Evolutionary conservation across 139 green algal species (phyloP).

Genomic region (Nannochloris sp.): DNA sequence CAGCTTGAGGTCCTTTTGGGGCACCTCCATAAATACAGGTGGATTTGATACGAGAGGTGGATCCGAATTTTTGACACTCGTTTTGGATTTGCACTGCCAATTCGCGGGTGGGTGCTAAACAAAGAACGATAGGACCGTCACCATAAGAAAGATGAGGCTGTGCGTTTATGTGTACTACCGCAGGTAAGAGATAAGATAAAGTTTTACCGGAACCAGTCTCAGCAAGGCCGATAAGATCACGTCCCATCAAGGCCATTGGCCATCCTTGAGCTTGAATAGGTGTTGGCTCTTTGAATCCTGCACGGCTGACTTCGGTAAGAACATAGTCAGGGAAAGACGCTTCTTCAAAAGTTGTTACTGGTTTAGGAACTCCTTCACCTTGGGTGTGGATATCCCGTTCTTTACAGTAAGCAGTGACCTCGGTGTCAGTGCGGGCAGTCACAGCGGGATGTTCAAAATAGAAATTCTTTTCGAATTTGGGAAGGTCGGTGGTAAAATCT

Average conservation of each 20-base stretch:
- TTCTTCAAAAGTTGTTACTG: slow-evolving; percentile 65
- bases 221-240: slow-evolving; percentile 79
- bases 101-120: slow-evolving; percentile 86
- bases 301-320: slow-evolving; percentile 66
- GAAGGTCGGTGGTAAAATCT: slow-evolving; percentile 77
- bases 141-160: slow-evolving; percentile 82
- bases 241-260: slow-evolving; percentile 81
- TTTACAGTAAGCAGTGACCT: slow-evolving; percentile 67
- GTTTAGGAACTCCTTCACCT: slow-evolving; percentile 57
- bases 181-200: slow-evolving; percentile 79
- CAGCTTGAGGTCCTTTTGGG: slow-evolving; percentile 64
- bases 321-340: slow-evolving; percentile 85
- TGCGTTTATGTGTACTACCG: slow-evolving; percentile 89
- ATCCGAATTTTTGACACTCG: slow-evolving; percentile 88
- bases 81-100: slow-evolving; percentile 88
- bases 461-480: slow-evolving; percentile 90
- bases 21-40: slow-evolving; percentile 88
- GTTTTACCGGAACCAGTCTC: slow-evolving; percentile 90
- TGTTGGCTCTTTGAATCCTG: slow-evolving; percentile 74
- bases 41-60: slow-evolving; percentile 75
- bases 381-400: slow-evolving; percentile 53
- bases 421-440: slow-evolving; percentile 42
- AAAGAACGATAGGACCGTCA: slow-evolving; percentile 89
- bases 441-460: slow-evolving; percentile 84
- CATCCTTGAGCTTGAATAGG: slow-evolving; percentile 86